Conservation (phyloP, 192 early-diverging fungal genomes). For the Phycomyces blakesleeanus region DNA sequence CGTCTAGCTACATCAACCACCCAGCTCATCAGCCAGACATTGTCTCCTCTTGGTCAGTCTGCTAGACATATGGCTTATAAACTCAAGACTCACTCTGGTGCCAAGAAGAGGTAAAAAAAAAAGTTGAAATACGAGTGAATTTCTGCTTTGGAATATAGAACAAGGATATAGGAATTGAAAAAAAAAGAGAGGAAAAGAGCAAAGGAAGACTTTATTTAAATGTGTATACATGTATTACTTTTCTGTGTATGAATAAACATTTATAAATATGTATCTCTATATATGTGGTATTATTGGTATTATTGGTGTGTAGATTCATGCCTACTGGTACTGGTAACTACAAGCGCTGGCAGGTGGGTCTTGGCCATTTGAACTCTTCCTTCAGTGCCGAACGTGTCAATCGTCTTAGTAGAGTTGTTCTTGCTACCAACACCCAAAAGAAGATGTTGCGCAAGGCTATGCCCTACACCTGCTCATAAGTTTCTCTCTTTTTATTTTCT, state of each 20-base stretch:
- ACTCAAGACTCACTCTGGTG: constrained; percentile 39
- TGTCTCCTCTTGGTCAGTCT: constrained; percentile 29
- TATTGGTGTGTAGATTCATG: constrained; percentile 33
- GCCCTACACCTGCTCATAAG: constrained; percentile 30
- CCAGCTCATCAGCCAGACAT: constrained; percentile 6
- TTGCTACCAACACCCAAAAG: constrained; percentile 32
- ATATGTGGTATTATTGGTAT: too few species aligned
- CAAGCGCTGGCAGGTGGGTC: constrained; percentile 40
- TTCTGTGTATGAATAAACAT: too few species aligned
- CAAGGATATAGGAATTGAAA: too few species aligned
- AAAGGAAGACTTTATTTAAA: too few species aligned
- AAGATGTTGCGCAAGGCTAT: constrained; percentile 36
- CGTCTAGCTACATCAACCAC: neutral
- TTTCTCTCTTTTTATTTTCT: too few species aligned
- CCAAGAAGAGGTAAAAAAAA: constrained; percentile 35
- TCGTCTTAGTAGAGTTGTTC: constrained; percentile 21
- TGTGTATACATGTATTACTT: too few species aligned
- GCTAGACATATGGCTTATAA: constrained; percentile 30
- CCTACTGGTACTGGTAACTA: constrained; percentile 36
- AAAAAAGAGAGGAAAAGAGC: too few species aligned
- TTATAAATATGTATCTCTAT: neutral
- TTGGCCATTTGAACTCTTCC: constrained; percentile 34
- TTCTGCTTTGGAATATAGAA: too few species aligned
- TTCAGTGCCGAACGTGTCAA: constrained; percentile 34
- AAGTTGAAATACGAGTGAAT: too few species aligned